Conservation (phyloP, 805 yeast genomes). For the Cephaloascus fragrans region DNA sequence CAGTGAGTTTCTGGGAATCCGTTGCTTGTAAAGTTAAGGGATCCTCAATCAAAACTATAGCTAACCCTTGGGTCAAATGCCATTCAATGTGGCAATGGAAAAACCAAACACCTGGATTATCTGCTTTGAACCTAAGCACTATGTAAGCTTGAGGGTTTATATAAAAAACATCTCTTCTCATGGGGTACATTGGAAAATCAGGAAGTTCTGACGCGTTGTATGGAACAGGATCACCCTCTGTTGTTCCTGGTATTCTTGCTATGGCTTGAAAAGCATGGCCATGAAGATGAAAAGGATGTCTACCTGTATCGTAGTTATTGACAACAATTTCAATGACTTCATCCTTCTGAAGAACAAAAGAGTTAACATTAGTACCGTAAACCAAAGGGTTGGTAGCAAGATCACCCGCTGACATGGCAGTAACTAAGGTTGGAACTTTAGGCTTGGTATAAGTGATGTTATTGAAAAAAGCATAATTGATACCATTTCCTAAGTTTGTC, state of each 20-base stretch:
- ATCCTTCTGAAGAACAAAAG: slow-evolving; percentile 58
- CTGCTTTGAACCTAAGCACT: slow-evolving; percentile 79
- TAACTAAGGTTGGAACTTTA: slow-evolving; percentile 74
- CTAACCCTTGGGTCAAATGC: slow-evolving; percentile 95
- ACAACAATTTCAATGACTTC: slow-evolving; percentile 72
- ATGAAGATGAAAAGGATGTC: slow-evolving; percentile 96
- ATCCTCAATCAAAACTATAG: slow-evolving; percentile 72
- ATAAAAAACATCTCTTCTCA: slow-evolving; percentile 74
- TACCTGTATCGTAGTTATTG: slow-evolving; percentile 85
- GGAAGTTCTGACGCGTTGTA: slow-evolving; percentile 44
- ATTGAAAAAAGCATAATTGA: slow-evolving; percentile 95
- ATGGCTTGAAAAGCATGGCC: slow-evolving; percentile 86
- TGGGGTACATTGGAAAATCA: slow-evolving; percentile 63
- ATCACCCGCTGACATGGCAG: slow-evolving; percentile 66
- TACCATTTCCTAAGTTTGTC: slow-evolving; percentile 81
- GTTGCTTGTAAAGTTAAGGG: slow-evolving; percentile 56
- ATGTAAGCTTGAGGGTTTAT: slow-evolving; percentile 80
- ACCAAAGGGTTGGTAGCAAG: slow-evolving; percentile 39
- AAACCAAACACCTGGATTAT: slow-evolving; percentile 97
- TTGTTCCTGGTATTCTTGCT: slow-evolving; percentile 55
- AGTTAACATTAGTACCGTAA: slow-evolving; percentile 75
- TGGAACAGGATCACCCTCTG: slow-evolving; percentile 41
- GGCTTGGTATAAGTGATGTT: slow-evolving; percentile 71
- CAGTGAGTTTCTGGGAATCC: slow-evolving; percentile 45
- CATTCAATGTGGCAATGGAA: slow-evolving; percentile 99